Conservation (phyloP, 2,329 filamentous ascomycete genomes). For the Penicillium sclerotigenum region DNA sequence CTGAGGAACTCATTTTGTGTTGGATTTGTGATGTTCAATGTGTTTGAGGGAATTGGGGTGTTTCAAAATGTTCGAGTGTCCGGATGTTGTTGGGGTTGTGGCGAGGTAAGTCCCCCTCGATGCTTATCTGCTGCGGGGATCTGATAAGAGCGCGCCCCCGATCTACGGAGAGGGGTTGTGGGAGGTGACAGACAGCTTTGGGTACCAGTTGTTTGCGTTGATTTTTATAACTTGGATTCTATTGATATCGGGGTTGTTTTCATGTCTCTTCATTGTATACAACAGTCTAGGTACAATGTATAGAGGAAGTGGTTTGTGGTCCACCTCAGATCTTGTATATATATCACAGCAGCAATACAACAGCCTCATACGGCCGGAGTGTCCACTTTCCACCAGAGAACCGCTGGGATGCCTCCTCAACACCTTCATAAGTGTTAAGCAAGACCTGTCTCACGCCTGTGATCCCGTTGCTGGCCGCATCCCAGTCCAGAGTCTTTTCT, state of each 20-base stretch:
- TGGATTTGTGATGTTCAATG: not conserved
- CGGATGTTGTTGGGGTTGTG: not conserved
- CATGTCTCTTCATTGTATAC: not conserved
- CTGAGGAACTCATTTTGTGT: slow-evolving; percentile 12
- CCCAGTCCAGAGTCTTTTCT: slow-evolving; percentile 32
- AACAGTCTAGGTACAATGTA: not conserved
- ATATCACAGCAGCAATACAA: slow-evolving; percentile 26
- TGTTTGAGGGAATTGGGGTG: not conserved
- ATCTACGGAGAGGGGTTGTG: slow-evolving; percentile 15
- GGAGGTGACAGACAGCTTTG: not conserved
- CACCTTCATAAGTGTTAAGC: slow-evolving; percentile 32
- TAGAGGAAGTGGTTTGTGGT: not conserved
- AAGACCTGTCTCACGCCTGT: slow-evolving; percentile 28
- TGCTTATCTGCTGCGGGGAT: slow-evolving; percentile 26
- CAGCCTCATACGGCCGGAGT: slow-evolving; percentile 36
- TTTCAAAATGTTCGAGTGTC: not conserved
- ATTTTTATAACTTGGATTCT: not conserved
- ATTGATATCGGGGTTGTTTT: not conserved
- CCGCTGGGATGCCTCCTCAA: slow-evolving; percentile 17
- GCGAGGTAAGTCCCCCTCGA: not conserved
- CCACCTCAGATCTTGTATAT: not conserved
- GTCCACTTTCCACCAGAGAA: slow-evolving; percentile 29
- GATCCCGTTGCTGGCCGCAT: slow-evolving; percentile 29
- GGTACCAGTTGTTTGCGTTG: no score
- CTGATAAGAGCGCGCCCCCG: slow-evolving; percentile 13